These are phyloP conservation scores for Metschnikowia kofuensis DNA, from an alignment of 805 yeast species.

Conservation along the genomic window DNA sequence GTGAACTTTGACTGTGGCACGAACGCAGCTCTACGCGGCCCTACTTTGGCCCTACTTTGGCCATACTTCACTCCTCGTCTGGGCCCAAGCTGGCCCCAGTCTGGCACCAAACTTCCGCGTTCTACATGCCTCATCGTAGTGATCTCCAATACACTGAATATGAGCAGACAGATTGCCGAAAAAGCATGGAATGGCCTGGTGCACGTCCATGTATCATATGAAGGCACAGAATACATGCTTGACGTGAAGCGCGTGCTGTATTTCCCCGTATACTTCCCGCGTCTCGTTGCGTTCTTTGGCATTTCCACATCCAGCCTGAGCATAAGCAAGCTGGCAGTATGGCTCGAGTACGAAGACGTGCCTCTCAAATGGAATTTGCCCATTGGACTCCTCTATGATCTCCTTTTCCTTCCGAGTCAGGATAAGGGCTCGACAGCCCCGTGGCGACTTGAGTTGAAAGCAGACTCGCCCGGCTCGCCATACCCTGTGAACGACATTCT, in stretches of 20 bases:
- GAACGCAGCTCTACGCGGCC: too few relatives aligned
- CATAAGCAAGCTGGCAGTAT: conserved; percentile 28
- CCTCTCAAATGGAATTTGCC: conserved; percentile 81
- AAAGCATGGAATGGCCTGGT: conserved; percentile 55
- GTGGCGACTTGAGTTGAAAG: conserved; percentile 36
- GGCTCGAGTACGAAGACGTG: conserved; percentile 65
- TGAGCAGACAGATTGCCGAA: conserved; percentile 23
- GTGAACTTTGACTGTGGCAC: too few relatives aligned
- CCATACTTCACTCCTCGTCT: too few relatives aligned
- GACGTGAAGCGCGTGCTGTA: conserved; percentile 47
- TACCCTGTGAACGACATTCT: conserved; percentile 33
- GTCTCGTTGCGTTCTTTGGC: conserved; percentile 38
- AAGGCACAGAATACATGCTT: conserved; percentile 19
- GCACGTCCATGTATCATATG: conserved; percentile 38
- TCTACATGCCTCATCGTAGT: too few relatives aligned
- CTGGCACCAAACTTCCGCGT: too few relatives aligned
- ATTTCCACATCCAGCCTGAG: conserved; percentile 16
- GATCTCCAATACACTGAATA: too few relatives aligned
- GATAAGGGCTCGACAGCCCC: conserved; percentile 33
- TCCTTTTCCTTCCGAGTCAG: conserved; percentile 38
- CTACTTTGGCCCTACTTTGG: too few relatives aligned
- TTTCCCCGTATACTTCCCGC: conserved; percentile 42
- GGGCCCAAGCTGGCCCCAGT: too few relatives aligned
- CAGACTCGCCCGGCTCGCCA: conserved; percentile 4
- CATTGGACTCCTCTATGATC: conserved; percentile 64